Evolutionary conservation across 2,329 filamentous ascomycete species (phyloP), one percentile per base, ranked within the genome.

Genomic region (Hymenoscyphus fraxineus): DNA sequence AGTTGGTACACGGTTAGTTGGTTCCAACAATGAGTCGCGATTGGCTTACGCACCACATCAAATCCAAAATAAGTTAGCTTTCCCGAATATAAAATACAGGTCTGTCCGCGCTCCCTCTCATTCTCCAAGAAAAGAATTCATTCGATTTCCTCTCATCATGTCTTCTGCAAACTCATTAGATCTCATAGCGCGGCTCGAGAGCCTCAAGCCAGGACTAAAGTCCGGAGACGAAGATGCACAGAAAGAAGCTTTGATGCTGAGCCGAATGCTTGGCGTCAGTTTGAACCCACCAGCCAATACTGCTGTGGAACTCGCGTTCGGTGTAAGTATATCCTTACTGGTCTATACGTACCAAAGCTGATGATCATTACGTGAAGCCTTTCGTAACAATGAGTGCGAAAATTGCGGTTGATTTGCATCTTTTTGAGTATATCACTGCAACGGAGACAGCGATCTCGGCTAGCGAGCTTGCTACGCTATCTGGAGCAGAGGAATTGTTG

Each of bases 351-450:
- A 54, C 6, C 15, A 19, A 60, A 58, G 4, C 32, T 35, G 39
- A 35, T 39, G 6, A 6, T 15, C 10, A 27, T 10, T 38, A n/a
- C 38, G 3, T 31, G 19, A 19, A 61, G 47, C 31, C 47, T 1
- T 57, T 61, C 10, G n/a, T 41, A 9, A n/a, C 60, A 6, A 63
- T 64, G 47, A 47, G 65, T 61, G 61, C 61, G 40, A 56, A 55
- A 55, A 60, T 67, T 59, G 63, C 65, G n/a, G 64, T 67, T 27
- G 58, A 60, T 51, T 57, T 66, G 55, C 64, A 66, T 35, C 38
- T 66, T 3, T 66, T 66, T 59, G 40, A 64, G 19, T 57, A 63
- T 27, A 61, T 66, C 22, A 59, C 58, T 31, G 59, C 59, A 2
- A 12, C 58, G 9, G 19, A 58, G 13, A 51, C 57, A 15, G 19